Base-by-base conservation (phyloP, 2,329 filamentous ascomycete genomes). In the Colletotrichum echinochloae region DNA sequence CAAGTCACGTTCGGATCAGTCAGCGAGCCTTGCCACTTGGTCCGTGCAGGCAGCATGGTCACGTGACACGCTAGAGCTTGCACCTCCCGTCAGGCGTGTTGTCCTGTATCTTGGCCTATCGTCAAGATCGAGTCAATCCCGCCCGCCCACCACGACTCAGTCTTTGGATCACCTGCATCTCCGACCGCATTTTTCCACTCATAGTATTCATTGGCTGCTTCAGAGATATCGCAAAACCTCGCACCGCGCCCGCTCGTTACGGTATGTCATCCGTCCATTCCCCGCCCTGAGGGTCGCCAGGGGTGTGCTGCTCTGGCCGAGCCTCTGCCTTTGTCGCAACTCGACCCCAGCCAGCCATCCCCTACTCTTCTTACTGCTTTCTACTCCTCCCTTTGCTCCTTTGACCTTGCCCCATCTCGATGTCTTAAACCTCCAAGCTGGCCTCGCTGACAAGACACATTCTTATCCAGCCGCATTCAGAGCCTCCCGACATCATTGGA, bases 171-270 rank as follows among this genome's bases (percentile, higher is more conserved):
- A 72, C 67, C 70, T 66, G 63, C 72, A 79, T 80, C 80, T 79
- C 77, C 76, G 73, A 77, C 76, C 76, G 77, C 77, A 78, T 79
- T 77, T 74, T 79, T 82, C 78, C 78, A 78, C 77, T 77, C 71
- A 73, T 78, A 81, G 77, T 81, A 82, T 81, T 74, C 76, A 78
- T 82, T 81, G 79, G 76, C 74, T 76, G 71, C 76, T 78, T 75
- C 75, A 80, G 76, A 77, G 74, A 77, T 79, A 79, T 77, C 70
- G 74, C 74, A 74, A 72, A 33, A 52, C n/a, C 35, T 37, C 73
- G 70, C 73, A 72, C 75, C 74, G 76, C 78, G 74, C 76, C 75
- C 81, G 74, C 76, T 80, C 77, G 73, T 80, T 80, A 73, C 74
- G 76, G 77, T 81, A 78, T 75, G 76, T 73, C 74, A 74, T 65